Percentiles rank a stretch among this genome's conserved stretches.
These are phyloP conservation scores for Ogataea haglerorum DNA, from an alignment of 805 yeast genomes.

Conservation along the genomic window DNA sequence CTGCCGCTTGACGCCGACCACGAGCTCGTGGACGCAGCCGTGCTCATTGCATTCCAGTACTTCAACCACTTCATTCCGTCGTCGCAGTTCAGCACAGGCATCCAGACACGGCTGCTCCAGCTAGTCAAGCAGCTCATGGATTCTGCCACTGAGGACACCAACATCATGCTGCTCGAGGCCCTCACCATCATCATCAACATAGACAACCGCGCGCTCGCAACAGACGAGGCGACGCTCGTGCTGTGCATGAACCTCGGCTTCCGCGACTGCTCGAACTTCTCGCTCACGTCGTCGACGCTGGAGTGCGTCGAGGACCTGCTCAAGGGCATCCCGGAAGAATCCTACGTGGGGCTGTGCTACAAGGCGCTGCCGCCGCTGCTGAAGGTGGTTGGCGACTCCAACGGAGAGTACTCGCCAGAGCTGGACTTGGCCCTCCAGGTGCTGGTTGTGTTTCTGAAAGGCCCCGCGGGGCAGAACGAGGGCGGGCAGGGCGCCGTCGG, in stretches of 20 bases:
- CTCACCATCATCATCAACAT: slow-evolving; percentile 56
- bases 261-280: slow-evolving; percentile 72
- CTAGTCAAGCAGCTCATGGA: slow-evolving; percentile 46
- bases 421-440: slow-evolving; percentile 57
- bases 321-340: slow-evolving; percentile 40
- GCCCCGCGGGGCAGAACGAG: slow-evolving; percentile 28
- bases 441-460: slow-evolving; percentile 47
- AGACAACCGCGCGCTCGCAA: slow-evolving; percentile 34
- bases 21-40: slow-evolving; percentile 20
- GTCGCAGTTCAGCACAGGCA: slow-evolving; percentile 21
- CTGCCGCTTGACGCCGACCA: slow-evolving; percentile 24
- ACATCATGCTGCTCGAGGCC: slow-evolving; percentile 68
- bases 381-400: slow-evolving; percentile 34
- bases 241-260: slow-evolving; percentile 63
- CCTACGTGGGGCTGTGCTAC: slow-evolving; percentile 47
- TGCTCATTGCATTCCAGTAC: slow-evolving; percentile 50
- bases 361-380: slow-evolving; percentile 51
- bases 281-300: slow-evolving; percentile 59
- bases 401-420: slow-evolving; percentile 56
- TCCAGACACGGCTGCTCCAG: slow-evolving; percentile 29
- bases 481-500: no score
- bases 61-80: slow-evolving; percentile 32
- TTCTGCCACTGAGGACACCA: slow-evolving; percentile 77
- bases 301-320: slow-evolving; percentile 66
- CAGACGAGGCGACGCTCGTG: slow-evolving; percentile 40